phyloP scores from a whole-genome alignment of 2,329 filamentous ascomycete genomes.

The Neonectria faginata region DNA sequence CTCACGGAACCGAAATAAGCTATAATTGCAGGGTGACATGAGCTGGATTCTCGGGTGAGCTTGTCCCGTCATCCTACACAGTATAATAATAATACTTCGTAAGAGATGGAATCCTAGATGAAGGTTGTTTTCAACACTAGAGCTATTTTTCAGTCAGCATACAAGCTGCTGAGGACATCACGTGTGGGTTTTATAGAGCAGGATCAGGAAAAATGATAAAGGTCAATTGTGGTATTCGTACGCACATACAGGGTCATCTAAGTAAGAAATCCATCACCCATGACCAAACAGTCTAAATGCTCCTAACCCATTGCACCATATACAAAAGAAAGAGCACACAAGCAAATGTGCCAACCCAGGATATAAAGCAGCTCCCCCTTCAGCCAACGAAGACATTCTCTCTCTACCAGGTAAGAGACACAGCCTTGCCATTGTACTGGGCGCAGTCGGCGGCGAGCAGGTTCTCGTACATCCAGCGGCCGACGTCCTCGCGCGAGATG shows the following conservation, averaged over 20 bases:
- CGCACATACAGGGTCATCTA: not conserved
- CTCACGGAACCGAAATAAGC: conserved; percentile 6
- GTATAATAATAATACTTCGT: too few species aligned
- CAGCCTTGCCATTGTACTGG: conserved; percentile 46
- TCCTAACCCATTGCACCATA: not conserved
- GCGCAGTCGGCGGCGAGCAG: conserved; percentile 40
- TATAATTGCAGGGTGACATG: not conserved
- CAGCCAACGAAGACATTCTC: not conserved
- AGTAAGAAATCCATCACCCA: not conserved
- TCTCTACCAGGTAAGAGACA: conserved; percentile 46
- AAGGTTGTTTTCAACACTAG: not conserved
- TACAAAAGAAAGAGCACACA: not conserved
- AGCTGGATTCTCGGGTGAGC: not conserved
- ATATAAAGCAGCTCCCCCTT: not conserved
- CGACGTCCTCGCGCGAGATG: conserved; percentile 56
- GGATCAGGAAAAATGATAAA: not conserved
- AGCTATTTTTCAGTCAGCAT: not conserved
- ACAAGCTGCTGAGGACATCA: not conserved
- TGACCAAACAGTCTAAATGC: not conserved
- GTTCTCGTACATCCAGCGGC: conserved; percentile 56
- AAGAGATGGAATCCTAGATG: not conserved
- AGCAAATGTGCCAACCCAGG: not conserved
- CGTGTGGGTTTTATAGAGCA: not conserved
- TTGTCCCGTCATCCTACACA: not conserved
- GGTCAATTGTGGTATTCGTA: not conserved